A percentile compares a stretch with the other conserved stretches of the same genome.
phyloP scores from a whole-genome alignment of 139 green algal genomes.

The Chlamydomonas sphaeroides region DNA sequence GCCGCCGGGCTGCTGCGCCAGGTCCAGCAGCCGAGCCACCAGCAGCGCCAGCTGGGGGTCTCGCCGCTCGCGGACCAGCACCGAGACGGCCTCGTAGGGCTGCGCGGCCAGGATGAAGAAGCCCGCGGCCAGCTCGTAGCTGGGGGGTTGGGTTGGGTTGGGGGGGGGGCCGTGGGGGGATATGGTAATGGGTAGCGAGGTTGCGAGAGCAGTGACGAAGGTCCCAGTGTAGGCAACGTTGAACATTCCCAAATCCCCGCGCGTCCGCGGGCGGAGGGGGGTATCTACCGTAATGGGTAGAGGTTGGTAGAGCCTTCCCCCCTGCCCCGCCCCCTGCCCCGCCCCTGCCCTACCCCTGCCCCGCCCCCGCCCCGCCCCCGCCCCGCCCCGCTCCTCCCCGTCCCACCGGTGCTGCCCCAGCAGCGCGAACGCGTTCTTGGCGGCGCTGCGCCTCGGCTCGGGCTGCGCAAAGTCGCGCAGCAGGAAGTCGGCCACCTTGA shows the following conservation, averaged over 20 bases:
- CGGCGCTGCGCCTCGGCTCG: conserved; percentile 68
- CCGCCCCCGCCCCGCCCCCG: conserved; percentile 38
- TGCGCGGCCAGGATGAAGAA: conserved; percentile 88
- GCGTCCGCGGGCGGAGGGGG: no score
- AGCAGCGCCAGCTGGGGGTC: conserved; percentile 86
- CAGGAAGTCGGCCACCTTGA: conserved; percentile 87
- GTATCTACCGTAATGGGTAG: no score
- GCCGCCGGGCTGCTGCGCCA: no score
- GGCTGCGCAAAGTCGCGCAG: conserved; percentile 74
- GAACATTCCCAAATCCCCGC: no score
- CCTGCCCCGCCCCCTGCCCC: no score
- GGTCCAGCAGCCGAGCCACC: conserved; percentile 68
- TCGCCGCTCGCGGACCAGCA: conserved; percentile 70
- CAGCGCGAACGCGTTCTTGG: conserved; percentile 93
- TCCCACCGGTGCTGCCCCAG: conserved; percentile 82
- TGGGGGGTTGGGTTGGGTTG: conserved; percentile 28
- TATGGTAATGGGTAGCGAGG: no score
- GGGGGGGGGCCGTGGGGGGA: no score
- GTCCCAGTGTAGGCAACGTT: no score
- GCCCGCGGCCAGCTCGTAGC: conserved; percentile 78
- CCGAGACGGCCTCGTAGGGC: conserved; percentile 67
- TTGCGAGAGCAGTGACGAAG: no score
- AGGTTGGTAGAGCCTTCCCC: no score
- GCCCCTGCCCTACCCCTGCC: no score
- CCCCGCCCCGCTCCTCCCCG: background rate